phyloP scores from a whole-genome alignment of 805 yeast species.

The baker's yeast (Saccharomyces cerevisiae) region DNA sequence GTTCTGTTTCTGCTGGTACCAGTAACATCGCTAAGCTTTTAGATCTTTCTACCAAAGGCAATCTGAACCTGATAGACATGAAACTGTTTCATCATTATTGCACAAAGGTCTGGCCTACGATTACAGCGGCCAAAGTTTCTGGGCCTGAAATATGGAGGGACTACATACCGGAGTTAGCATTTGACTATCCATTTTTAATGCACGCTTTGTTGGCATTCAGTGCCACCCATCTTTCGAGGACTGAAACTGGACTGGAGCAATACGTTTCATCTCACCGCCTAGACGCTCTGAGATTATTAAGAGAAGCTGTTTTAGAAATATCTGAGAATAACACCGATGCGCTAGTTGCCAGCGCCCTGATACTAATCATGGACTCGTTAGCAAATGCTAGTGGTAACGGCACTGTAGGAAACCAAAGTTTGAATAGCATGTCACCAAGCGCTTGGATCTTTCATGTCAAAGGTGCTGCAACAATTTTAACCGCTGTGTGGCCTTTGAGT shows the following conservation, averaged over 20 bases:
- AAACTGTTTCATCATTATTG: slow-evolving; percentile 83
- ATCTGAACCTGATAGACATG: slow-evolving; percentile 65
- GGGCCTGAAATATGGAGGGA: slow-evolving; percentile 74
- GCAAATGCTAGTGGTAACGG: slow-evolving; percentile 58
- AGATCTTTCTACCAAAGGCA: slow-evolving; percentile 25
- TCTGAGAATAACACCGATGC: slow-evolving; percentile 86
- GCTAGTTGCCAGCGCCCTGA: slow-evolving; percentile 81
- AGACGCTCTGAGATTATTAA: slow-evolving; percentile 68
- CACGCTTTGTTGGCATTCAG: slow-evolving; percentile 85
- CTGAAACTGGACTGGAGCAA: slow-evolving; percentile 67
- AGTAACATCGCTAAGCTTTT: slow-evolving; percentile 16
- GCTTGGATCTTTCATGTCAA: slow-evolving; percentile 97
- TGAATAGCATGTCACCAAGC: slow-evolving; percentile 65
- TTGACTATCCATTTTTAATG: slow-evolving; percentile 83
- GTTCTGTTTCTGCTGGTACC: neutral
- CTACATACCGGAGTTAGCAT: slow-evolving; percentile 83
- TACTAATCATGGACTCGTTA: slow-evolving; percentile 83
- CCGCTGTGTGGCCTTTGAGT: slow-evolving; percentile 92
- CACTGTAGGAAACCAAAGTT: slow-evolving; percentile 23
- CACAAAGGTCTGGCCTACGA: slow-evolving; percentile 74
- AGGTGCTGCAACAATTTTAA: slow-evolving; percentile 91
- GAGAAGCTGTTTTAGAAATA: slow-evolving; percentile 82
- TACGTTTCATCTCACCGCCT: slow-evolving; percentile 81
- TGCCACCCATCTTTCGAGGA: slow-evolving; percentile 81
- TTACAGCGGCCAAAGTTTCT: slow-evolving; percentile 84